Conservation (phyloP, 352 stramenopile species). For the Phytophthora pinifolia region DNA sequence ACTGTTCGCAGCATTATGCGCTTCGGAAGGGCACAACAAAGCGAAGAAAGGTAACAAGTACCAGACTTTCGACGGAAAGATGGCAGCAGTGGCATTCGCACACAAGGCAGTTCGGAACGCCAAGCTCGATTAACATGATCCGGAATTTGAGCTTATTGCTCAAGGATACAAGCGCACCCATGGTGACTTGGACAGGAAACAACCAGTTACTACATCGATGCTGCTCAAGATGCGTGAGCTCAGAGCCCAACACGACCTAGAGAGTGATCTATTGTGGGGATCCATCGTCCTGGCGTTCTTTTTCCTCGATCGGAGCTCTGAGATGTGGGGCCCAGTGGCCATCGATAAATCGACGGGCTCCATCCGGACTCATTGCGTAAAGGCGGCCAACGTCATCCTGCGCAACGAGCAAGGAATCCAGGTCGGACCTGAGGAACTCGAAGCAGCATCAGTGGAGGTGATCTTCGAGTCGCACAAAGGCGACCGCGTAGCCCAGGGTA, state of each 20-base stretch:
- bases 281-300: conserved; percentile 8
- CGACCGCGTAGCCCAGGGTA: conserved; percentile 3
- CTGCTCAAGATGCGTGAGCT: conserved; percentile 29
- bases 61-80: too few relatives aligned
- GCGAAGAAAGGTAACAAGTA: conserved; percentile 20
- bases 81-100: conserved; percentile 19
- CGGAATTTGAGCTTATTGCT: conserved; percentile 31
- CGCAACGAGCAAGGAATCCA: conserved; percentile 1
- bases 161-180: conserved; percentile 24
- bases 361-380: conserved; percentile 6
- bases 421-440: background rate
- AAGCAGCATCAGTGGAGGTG: conserved; percentile 7
- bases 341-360: background rate
- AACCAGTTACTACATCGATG: conserved; percentile 36
- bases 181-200: conserved; percentile 31
- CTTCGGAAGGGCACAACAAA: conserved; percentile 24
- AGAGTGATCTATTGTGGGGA: background rate
- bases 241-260: background rate
- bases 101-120: conserved; percentile 21
- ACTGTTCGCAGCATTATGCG: conserved; percentile 15
- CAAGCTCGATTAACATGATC: too few relatives aligned
- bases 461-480: conserved; percentile 21
- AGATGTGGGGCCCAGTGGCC: conserved; percentile 20
- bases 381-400: conserved; percentile 5
- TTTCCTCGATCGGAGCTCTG: conserved; percentile 23